Evolutionary conservation across 2,329 filamentous ascomycete species (phyloP), one percentile per base, ranked within the genome.

Genomic region (Thyridium curvatum): DNA sequence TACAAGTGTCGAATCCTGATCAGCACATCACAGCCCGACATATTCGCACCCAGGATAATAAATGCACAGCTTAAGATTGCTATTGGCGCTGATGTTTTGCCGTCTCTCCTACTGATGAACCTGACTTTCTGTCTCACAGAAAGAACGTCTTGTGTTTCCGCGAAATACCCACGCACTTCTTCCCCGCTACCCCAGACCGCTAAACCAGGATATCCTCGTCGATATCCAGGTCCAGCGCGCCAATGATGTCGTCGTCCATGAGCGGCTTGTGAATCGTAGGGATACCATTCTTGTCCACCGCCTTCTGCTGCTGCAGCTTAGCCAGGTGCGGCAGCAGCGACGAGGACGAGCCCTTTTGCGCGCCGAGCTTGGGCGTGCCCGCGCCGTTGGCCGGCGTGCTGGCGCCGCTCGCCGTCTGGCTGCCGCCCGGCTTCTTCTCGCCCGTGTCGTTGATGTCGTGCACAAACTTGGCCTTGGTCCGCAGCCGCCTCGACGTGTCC

Each of bases 241-340:
- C 89, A 60, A 97, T 91, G 40, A 96, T 84, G 55, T 97, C 93
- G 55, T 97, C 93, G 45, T 95, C 90, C 69, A 85, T 84, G 41
- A 89, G 76, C 21, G 84, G 82, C 63, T 86, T 82, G 54, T 91
- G 86, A 35, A 88, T 84, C 12, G 80, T 80, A 3, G 78, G 73
- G 43, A 82, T 61, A 12, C 74, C 74, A 52, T 75, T 79, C 61
- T 75, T 78, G 49, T 79, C 72, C 45, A 54, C 53, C 41, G 62
- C 62, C 18, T 37, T 46, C 45, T 67, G 66, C 51, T 68, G 68
- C 54, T 70, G 71, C 47, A 73, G 60, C 61, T 69, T 79, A 39
- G 67, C 68, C 38, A 78, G 55, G 43, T 79, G 70, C 30, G 74
- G 66, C 42, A 73, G 65, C 53, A 69, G 50, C 6, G 55, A 53